Conservation (phyloP, 2,329 filamentous ascomycete genomes). For the Pseudogymnoascus sp. region DNA sequence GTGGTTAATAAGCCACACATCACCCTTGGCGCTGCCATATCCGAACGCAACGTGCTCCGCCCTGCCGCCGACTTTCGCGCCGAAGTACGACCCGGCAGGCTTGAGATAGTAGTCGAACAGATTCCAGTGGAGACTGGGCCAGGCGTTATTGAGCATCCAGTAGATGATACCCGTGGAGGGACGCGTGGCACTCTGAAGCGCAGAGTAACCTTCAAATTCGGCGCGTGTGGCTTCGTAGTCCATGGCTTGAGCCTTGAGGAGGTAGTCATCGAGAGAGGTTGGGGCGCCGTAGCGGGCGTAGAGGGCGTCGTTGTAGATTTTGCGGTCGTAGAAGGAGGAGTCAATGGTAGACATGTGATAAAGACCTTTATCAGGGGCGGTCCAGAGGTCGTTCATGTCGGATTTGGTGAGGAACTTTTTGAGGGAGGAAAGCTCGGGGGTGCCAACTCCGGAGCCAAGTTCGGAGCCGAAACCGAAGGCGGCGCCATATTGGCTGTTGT, state of each 20-base stretch:
- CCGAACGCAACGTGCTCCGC: slow-evolving; percentile 48
- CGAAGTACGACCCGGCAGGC: slow-evolving; percentile 50
- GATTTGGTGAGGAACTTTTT: slow-evolving; percentile 40
- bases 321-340: slow-evolving; percentile 46
- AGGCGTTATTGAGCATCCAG: slow-evolving; percentile 60
- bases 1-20: slow-evolving; percentile 47
- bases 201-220: slow-evolving; percentile 48
- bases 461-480: slow-evolving; percentile 58
- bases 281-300: slow-evolving; percentile 44
- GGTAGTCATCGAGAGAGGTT: slow-evolving; percentile 45
- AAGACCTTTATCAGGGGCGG: slow-evolving; percentile 38
- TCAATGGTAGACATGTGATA: slow-evolving; percentile 52
- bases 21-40: slow-evolving; percentile 32
- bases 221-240: slow-evolving; percentile 56
- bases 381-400: slow-evolving; percentile 50
- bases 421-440: slow-evolving; percentile 47
- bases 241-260: slow-evolving; percentile 50
- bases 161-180: slow-evolving; percentile 54
- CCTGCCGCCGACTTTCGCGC: slow-evolving; percentile 42
- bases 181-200: slow-evolving; percentile 39
- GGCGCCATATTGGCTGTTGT: slow-evolving; percentile 42
- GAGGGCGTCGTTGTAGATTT: slow-evolving; percentile 49
- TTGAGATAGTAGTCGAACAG: slow-evolving; percentile 55
- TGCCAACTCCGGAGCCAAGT: slow-evolving; percentile 52
- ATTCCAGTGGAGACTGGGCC: slow-evolving; percentile 58